Conservation (phyloP, 352 stramenopile genomes). For the Pythium sukuiense region DNA sequence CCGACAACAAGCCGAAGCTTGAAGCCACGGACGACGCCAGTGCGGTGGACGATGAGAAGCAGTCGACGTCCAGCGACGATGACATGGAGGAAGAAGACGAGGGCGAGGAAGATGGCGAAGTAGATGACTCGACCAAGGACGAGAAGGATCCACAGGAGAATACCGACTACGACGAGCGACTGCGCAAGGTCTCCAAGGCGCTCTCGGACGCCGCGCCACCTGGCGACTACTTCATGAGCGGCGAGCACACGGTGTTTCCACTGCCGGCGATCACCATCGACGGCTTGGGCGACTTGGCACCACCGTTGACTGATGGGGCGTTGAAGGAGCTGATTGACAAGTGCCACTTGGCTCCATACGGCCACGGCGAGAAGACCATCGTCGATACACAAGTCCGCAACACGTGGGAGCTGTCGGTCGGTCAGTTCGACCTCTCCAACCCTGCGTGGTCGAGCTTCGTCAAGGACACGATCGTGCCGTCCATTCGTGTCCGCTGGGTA, state of each 20-base stretch:
- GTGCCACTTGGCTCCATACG: slow-evolving; percentile 21
- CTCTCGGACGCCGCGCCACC: slow-evolving; percentile 16
- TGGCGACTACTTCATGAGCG: slow-evolving; percentile 16
- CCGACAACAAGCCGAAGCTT: too few species aligned
- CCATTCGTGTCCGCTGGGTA: slow-evolving; percentile 13
- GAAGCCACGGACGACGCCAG: neutral
- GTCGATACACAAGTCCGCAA: slow-evolving; percentile 23
- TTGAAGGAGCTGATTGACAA: slow-evolving; percentile 12
- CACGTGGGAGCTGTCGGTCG: slow-evolving; percentile 26
- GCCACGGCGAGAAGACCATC: slow-evolving; percentile 22
- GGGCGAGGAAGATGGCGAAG: slow-evolving; percentile 7
- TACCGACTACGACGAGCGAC: slow-evolving; percentile 1
- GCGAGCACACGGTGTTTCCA: neutral
- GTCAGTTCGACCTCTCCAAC: slow-evolving; percentile 18
- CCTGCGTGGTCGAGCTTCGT: slow-evolving; percentile 7
- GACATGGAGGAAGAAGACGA: slow-evolving; percentile 6
- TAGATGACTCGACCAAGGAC: neutral
- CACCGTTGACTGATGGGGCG: neutral
- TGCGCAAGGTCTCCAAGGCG: slow-evolving; percentile 16
- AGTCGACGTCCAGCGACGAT: too few species aligned
- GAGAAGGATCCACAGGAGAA: neutral
- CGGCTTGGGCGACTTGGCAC: slow-evolving; percentile 7
- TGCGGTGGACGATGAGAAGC: slow-evolving; percentile 1
- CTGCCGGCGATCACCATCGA: slow-evolving; percentile 5
- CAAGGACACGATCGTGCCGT: slow-evolving; percentile 13